Evolutionary conservation across 768 basidiomycete genomes (phyloP), one percentile per base, ranked within the genome.

Genomic region (Lenzites betulinus): DNA sequence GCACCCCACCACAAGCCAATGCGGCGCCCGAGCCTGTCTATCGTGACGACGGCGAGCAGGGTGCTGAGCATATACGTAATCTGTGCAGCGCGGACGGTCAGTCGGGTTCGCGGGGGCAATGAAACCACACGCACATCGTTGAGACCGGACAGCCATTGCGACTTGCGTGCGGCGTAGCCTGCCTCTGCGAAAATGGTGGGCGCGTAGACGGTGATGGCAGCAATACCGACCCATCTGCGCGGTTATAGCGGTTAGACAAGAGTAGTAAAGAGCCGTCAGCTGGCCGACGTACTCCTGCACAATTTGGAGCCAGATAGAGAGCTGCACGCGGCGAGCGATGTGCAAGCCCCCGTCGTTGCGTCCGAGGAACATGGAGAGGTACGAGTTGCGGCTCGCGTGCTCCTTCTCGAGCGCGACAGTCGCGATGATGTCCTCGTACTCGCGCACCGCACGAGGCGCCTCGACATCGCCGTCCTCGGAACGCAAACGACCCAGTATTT

Each of bases 1-100:
- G 78, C 73, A 36, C 78, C 78, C 78, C 78, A 79, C 76, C 77
- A 79, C 12, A 79, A 69, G 1, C 78, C 78, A 42, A 79, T 69
- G 22, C 78, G 73, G 7, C 78, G 72, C 18, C 78, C 78, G 73
- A 78, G 77, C 20, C 76, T 71, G 62, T 79, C 78, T 41, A 79
- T 78, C 23, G 77, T 78, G 12, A 77, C 62, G 11, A 78, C 77
- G 39, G 77, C 77, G 51, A 78, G 63, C 30, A 77, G 69, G 0
- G 77, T 78, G 33, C 74, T 65, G 33, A 79, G 62, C 76, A 77
- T 77, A 62, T 78, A 79, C 33, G 76, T 79, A 50, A 79, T 69
- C 78, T 79, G 51, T 11, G n/a, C 28, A 26, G n/a, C n/a, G 13
- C 9, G 26, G 28, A 25, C 36, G 38, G 30, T 28, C 38, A 47